Base-by-base conservation (phyloP, 2,329 filamentous ascomycete genomes). In the Aspergillus luchuensis region DNA sequence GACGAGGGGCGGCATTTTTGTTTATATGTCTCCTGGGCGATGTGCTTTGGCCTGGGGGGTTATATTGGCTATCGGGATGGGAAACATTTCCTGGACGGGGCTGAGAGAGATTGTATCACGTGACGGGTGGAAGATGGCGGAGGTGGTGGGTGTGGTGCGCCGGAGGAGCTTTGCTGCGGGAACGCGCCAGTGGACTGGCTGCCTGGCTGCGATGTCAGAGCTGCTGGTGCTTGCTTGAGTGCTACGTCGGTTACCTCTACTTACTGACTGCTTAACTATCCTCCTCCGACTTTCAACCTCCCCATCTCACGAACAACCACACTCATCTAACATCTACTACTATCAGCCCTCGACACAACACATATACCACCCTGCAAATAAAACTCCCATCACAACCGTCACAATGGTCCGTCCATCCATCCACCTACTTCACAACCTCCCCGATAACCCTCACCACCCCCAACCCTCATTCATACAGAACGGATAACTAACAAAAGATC, bases 91-190 rank as follows among this genome's bases (percentile, higher is more conserved):
- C 41, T 60, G 49, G 41, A 58, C 43, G 59, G 52, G 39, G 10
- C 28, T 28, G 25, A 19, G 43, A 47, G 54, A n/a, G 28, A 47
- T 61, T 57, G 28, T 21, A 17, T 56, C 69, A 73, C 67, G 71
- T 75, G 70, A 67, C 36, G 25, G 25, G 1, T 2, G 4, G 17
- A n/a, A 43, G 6, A 13, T 48, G 73, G 71, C 76, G 65, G 39
- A 19, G 6, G 19, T 72, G 73, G 76, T 65, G 13, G 33, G 5
- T 68, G 19, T 62, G 57, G 60, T 11, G 13, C 23, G 41, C 69
- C 69, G 71, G 63, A 75, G 66, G 57, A 78, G 74, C 76, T 78
- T 78, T 36, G 33, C 33, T 70, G 70, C 7, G 30, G 19, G 71
- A 70, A 72, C 72, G 74, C 73, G 74, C 69, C 60, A 57, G 51